These are phyloP conservation scores for Serendipita sp. DNA, from an alignment of 768 basidiomycete genomes.

Conservation along the genomic window DNA sequence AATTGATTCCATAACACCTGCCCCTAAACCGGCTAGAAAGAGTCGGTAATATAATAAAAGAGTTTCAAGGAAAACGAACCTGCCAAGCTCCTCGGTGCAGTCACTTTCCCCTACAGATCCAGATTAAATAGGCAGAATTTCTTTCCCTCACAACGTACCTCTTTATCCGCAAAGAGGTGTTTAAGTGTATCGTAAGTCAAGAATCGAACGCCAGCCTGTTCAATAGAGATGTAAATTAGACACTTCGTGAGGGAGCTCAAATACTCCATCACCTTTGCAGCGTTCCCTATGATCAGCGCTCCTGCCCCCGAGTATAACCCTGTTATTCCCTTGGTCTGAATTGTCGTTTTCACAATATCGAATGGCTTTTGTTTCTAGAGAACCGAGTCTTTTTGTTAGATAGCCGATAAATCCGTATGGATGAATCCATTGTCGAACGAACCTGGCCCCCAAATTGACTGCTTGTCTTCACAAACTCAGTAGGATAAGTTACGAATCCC, in stretches of 20 bases:
- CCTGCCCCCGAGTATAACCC: slow-evolving; percentile 91
- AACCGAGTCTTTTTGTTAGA: neutral
- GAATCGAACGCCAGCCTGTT: slow-evolving; percentile 79
- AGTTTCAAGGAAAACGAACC: slow-evolving; percentile 44
- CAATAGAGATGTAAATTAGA: neutral
- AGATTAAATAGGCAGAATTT: neutral
- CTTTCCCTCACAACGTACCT: slow-evolving; percentile 35
- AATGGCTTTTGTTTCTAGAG: slow-evolving; percentile 51
- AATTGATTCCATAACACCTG: slow-evolving; percentile 83
- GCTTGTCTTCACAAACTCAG: slow-evolving; percentile 87
- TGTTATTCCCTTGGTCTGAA: slow-evolving; percentile 54
- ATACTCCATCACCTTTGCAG: slow-evolving; percentile 38
- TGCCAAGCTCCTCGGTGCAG: slow-evolving; percentile 66
- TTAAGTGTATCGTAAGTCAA: slow-evolving; percentile 92
- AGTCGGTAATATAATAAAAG: slow-evolving; percentile 21
- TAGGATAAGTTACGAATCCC: slow-evolving; percentile 75
- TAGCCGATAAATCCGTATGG: neutral
- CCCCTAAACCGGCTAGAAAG: slow-evolving; percentile 30
- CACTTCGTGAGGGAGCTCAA: neutral
- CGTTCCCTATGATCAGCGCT: slow-evolving; percentile 82
- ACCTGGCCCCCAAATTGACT: slow-evolving; percentile 81
- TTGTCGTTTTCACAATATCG: slow-evolving; percentile 55
- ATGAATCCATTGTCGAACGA: slow-evolving; percentile 10
- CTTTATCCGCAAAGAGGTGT: slow-evolving; percentile 56
- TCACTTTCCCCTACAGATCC: slow-evolving; percentile 65